phyloP scores from a whole-genome alignment of 1,284 basidiomycete genomes.

The Entoloma clypeatum region DNA sequence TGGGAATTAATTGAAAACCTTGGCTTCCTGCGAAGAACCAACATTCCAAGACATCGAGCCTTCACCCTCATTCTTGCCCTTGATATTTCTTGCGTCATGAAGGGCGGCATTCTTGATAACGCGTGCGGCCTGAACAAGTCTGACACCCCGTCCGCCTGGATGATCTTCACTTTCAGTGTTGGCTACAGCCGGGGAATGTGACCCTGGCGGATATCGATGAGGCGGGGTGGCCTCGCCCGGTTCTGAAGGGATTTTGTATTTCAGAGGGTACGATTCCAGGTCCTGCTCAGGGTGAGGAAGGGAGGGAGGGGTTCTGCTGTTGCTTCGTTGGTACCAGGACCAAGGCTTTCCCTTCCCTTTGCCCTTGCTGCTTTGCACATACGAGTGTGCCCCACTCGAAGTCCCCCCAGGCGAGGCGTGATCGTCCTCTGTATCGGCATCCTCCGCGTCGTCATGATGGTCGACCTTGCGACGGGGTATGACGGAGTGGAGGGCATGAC shows the following conservation, averaged over 20 bases:
- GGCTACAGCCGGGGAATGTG: conserved; percentile 18
- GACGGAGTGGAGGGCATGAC: conserved; percentile 23
- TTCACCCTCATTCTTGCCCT: conserved; percentile 44
- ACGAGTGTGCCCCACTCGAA: conserved; percentile 11
- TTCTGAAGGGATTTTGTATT: too few species aligned
- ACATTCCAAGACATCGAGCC: conserved; percentile 48
- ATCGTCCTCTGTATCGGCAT: conserved; percentile 25
- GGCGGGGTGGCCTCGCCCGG: conserved; percentile 17
- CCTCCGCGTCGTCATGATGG: conserved; percentile 24
- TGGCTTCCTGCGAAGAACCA: conserved; percentile 58
- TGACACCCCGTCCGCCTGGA: conserved; percentile 35
- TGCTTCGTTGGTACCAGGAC: conserved; percentile 21
- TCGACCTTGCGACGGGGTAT: conserved; percentile 12
- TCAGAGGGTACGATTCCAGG: conserved; percentile 7
- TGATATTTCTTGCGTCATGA: conserved; percentile 71
- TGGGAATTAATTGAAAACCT: conserved; percentile 36
- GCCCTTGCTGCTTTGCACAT: conserved; percentile 19
- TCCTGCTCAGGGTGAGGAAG: conserved; percentile 17
- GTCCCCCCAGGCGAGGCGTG: conserved; percentile 20
- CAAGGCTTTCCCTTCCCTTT: conserved; percentile 21
- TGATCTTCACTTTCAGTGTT: conserved; percentile 19
- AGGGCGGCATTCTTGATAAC: conserved; percentile 63
- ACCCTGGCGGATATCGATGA: conserved; percentile 44
- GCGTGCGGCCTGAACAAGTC: conserved; percentile 54
- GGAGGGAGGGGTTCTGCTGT: conserved; percentile 4